phyloP scores from a whole-genome alignment of 345 rosid genomes.

The Gossypium raimondii region DNA sequence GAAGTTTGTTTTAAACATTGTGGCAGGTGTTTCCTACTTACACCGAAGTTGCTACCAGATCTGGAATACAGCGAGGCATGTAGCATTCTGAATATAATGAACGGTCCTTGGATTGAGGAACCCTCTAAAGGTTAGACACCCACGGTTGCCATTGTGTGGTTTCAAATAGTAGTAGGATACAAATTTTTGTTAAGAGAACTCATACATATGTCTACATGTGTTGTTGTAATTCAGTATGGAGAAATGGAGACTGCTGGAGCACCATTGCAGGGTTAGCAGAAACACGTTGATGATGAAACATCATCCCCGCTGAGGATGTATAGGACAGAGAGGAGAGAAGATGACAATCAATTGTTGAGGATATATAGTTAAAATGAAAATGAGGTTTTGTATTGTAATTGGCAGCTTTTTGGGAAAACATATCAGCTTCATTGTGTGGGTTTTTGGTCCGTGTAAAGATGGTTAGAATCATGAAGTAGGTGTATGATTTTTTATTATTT shows the following conservation, averaged over 20 bases:
- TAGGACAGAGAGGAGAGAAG: not conserved
- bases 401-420: not conserved
- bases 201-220: not conserved
- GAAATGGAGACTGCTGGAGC: slow-evolving; percentile 66
- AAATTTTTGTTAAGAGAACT: not conserved
- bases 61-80: slow-evolving; percentile 89
- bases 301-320: not conserved
- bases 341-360: not conserved
- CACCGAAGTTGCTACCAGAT: slow-evolving; percentile 83
- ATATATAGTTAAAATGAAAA: not conserved
- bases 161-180: not conserved
- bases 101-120: slow-evolving; percentile 87
- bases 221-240: slow-evolving; percentile 51
- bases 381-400: not conserved
- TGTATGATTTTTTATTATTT: no score
- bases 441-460: not conserved
- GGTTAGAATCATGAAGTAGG: not conserved
- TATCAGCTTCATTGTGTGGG: not conserved
- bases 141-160: not conserved
- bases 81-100: slow-evolving; percentile 88
- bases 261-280: slow-evolving; percentile 35
- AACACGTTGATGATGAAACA: slow-evolving; percentile 24
- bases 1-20: not conserved
- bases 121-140: slow-evolving; percentile 59
- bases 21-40: slow-evolving; percentile 81